phyloP scores from a whole-genome alignment of 495 filamentous ascomycete genomes.

The Xylaria flabelliformis region DNA sequence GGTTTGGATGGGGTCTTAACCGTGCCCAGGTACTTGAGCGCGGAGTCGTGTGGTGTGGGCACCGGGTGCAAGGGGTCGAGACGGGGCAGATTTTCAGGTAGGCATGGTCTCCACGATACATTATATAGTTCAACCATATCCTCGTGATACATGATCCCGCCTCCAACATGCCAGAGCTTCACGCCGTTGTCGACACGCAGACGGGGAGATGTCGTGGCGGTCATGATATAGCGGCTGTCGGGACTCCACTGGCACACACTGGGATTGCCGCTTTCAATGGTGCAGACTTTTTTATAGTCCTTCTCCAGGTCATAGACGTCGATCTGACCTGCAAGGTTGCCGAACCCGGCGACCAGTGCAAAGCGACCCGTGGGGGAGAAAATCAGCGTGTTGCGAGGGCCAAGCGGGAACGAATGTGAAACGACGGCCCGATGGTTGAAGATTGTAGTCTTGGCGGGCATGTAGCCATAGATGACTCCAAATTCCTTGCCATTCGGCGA shows the following conservation, averaged over 20 bases:
- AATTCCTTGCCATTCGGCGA: constrained; percentile 96
- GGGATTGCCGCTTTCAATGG: constrained; percentile 93
- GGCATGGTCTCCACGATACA: constrained; percentile 86
- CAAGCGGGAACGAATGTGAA: constrained; percentile 81
- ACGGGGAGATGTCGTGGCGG: constrained; percentile 92
- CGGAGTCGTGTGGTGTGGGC: constrained; percentile 84
- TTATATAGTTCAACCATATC: constrained; percentile 94
- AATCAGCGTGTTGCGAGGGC: constrained; percentile 89
- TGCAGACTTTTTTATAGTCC: constrained; percentile 86
- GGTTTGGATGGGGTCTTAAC: constrained; percentile 93
- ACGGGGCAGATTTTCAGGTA: constrained; percentile 61
- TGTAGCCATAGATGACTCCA: constrained; percentile 95
- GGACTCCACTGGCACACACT: constrained; percentile 97
- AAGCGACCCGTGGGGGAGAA: constrained; percentile 96
- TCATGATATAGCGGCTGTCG: constrained; percentile 92
- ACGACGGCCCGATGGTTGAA: constrained; percentile 87
- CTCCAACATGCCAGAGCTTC: constrained; percentile 92
- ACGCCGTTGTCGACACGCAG: constrained; percentile 96
- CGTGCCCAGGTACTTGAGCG: constrained; percentile 78
- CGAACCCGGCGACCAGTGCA: constrained; percentile 92
- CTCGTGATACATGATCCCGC: constrained; percentile 90
- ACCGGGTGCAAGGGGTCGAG: constrained; percentile 78
- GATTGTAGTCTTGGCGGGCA: constrained; percentile 96
- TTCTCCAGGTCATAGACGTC: constrained; percentile 96
- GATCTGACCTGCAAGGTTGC: constrained; percentile 96